Percentiles rank a stretch among this genome's conserved stretches.
These are phyloP conservation scores for Litsea cubeba DNA, from an alignment of 164 flowering plant species.

Conservation along the genomic window DNA sequence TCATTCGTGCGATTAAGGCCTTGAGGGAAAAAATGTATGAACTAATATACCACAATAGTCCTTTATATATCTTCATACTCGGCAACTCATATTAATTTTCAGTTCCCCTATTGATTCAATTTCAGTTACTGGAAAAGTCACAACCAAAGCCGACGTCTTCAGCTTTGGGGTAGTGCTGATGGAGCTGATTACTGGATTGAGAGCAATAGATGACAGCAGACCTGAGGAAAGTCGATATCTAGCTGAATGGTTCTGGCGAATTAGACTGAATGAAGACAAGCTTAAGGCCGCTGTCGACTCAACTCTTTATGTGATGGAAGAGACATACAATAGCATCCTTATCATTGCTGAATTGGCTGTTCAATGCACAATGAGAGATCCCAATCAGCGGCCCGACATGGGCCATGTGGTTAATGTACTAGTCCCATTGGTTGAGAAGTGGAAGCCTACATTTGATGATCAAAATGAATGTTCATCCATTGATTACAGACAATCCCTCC, in stretches of 20 bases:
- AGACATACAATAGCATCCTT: slow-evolving; percentile 34
- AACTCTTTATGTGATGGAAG: slow-evolving; percentile 34
- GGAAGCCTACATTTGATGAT: slow-evolving; percentile 33
- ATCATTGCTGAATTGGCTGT: slow-evolving; percentile 48
- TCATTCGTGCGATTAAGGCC: no score
- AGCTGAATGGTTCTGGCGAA: slow-evolving; percentile 43
- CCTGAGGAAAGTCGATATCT: slow-evolving; percentile 38
- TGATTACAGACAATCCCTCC: neutral
- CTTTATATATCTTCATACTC: neutral
- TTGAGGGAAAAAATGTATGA: no score
- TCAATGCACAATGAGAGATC: slow-evolving; percentile 50
- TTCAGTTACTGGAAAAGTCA: slow-evolving; percentile 29
- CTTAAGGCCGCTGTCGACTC: slow-evolving; percentile 31
- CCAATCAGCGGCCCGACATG: slow-evolving; percentile 51
- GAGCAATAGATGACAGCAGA: slow-evolving; percentile 26
- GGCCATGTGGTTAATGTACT: slow-evolving; percentile 46
- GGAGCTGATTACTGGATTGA: slow-evolving; percentile 30
- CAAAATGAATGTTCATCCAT: neutral
- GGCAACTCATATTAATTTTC: neutral
- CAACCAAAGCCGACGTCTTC: slow-evolving; percentile 35
- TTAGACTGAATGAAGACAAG: slow-evolving; percentile 34
- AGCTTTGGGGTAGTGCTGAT: slow-evolving; percentile 31
- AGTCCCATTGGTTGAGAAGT: slow-evolving; percentile 45
- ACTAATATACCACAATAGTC: no score
- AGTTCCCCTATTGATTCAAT: neutral